phyloP scores from a whole-genome alignment of 192 early-diverging fungal species.

The Geranomyces michiganensis region DNA sequence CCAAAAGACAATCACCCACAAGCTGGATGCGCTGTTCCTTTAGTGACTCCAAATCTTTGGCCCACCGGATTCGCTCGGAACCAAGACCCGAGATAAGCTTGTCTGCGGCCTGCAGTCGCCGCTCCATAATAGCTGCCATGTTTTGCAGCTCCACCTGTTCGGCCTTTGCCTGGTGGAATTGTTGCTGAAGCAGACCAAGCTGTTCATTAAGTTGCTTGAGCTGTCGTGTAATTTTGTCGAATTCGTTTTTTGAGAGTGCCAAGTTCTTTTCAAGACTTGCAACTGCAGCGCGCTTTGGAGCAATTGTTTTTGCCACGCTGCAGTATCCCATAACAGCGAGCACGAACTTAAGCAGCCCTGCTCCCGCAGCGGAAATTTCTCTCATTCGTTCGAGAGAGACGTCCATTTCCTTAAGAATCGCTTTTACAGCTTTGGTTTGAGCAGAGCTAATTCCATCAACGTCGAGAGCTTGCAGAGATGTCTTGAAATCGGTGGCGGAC shows the following conservation, averaged over 20 bases:
- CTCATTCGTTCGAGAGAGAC: conserved; percentile 58
- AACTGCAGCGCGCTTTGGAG: conserved; percentile 60
- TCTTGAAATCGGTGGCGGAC: conserved; percentile 63
- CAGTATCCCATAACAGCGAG: conserved; percentile 64
- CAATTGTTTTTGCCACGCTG: conserved; percentile 63
- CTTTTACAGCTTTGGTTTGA: conserved; percentile 61
- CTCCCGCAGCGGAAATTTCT: conserved; percentile 64
- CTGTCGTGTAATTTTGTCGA: conserved; percentile 62
- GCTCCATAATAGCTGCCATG: conserved; percentile 67
- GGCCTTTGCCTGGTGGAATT: conserved; percentile 63
- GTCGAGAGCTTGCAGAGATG: conserved; percentile 54
- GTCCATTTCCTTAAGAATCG: conserved; percentile 63
- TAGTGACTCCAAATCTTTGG: conserved; percentile 54
- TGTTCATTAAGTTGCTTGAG: conserved; percentile 57
- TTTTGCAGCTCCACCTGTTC: conserved; percentile 65
- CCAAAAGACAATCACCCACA: conserved; percentile 61
- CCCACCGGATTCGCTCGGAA: conserved; percentile 64
- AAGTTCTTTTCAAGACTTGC: conserved; percentile 61
- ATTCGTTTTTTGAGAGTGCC: conserved; percentile 61
- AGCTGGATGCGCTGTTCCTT: conserved; percentile 62
- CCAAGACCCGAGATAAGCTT: conserved; percentile 65
- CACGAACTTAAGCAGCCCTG: conserved; percentile 62
- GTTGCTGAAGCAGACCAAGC: conserved; percentile 51
- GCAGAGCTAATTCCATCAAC: conserved; percentile 56
- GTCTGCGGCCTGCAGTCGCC: conserved; percentile 62